Percentiles rank a stretch among this genome's conserved stretches.
phyloP scores from a whole-genome alignment of 768 basidiomycete species.

The Leccinum uliginosum region DNA sequence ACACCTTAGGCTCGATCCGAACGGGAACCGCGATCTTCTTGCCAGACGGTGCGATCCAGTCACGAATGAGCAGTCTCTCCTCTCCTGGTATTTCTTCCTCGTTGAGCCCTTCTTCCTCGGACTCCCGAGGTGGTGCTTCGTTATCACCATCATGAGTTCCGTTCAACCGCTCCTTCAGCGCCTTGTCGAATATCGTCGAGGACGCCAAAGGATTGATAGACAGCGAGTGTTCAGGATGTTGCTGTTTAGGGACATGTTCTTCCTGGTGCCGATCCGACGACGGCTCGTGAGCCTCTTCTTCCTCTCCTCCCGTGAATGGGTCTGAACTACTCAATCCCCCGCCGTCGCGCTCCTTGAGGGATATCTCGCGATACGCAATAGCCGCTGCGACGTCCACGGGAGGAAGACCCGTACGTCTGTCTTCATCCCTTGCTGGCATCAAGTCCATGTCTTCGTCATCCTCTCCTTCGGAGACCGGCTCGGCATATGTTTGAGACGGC shows the following conservation, averaged over 20 bases:
- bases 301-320: conserved; percentile 17
- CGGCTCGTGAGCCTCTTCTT: conserved; percentile 37
- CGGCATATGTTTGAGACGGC: conserved; percentile 54
- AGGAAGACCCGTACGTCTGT: conserved; percentile 71
- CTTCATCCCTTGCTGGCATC: conserved; percentile 75
- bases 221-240: conserved; percentile 31
- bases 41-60: conserved; percentile 76
- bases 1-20: conserved; percentile 97
- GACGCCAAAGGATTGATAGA: conserved; percentile 87
- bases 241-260: conserved; percentile 17
- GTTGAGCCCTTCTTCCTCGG: conserved; percentile 33
- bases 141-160: conserved; percentile 28
- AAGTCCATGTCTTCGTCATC: conserved; percentile 74
- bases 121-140: conserved; percentile 16
- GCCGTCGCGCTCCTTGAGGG: conserved; percentile 50
- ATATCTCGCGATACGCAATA: conserved; percentile 78
- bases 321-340: conserved; percentile 5
- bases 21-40: conserved; percentile 92
- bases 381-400: conserved; percentile 77
- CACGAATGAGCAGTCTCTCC: conserved; percentile 57
- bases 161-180: conserved; percentile 63
- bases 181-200: conserved; percentile 79
- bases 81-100: conserved; percentile 36
- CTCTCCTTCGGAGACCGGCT: conserved; percentile 95
- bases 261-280: conserved; percentile 30